Base-by-base conservation (phyloP, 805 yeast genomes). In the Ogataea populi-albae region DNA sequence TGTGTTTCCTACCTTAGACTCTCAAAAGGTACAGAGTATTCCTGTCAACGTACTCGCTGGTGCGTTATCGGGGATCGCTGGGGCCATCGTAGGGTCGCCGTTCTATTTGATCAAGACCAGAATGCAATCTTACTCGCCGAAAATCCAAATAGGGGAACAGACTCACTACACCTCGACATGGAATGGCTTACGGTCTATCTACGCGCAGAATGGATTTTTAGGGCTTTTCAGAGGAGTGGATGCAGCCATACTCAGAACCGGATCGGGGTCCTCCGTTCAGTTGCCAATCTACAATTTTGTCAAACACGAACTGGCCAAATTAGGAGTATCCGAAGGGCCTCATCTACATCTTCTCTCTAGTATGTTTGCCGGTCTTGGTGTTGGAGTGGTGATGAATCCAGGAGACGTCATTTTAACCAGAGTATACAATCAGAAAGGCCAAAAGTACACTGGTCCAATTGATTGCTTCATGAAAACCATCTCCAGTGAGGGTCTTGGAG, bases 361-460 rank as follows among this genome's bases (percentile, higher is more conserved):
- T 27, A 77, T 89, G 1, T 65, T 73, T 45, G 81, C 96, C 6
- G 98, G 98, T 29, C 58, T 88, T 26, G 96, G 96, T 50, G 98
- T 93, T 21, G 89, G 94, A 34, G 69, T 89, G 15, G 95, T 86
- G 21, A 91, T 93, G 97, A 93, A 89, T 59, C 98, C 98, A 11
- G 88, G 96, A 77, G 98, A 93, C 62, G 98, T 93, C 29, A 74
- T 93, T 34, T 69, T 93, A 64, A 93, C 98, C 1, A 77, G 98
- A 66, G 82, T 93, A 59, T 93, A 91, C 65, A 93, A 93, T 63
- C 98, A 93, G 61, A 85, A 81, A 62, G 96, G 95, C 32, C 73
- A 85, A 53, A 73, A 84, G 35, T 93, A 93, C 64, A 71, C 67
- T 34, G 95, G 95, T 7, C 94, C 96, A 2, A 47, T 88, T 17